Conservation (phyloP, 768 basidiomycete species). For the Tricholoma terreum region DNA sequence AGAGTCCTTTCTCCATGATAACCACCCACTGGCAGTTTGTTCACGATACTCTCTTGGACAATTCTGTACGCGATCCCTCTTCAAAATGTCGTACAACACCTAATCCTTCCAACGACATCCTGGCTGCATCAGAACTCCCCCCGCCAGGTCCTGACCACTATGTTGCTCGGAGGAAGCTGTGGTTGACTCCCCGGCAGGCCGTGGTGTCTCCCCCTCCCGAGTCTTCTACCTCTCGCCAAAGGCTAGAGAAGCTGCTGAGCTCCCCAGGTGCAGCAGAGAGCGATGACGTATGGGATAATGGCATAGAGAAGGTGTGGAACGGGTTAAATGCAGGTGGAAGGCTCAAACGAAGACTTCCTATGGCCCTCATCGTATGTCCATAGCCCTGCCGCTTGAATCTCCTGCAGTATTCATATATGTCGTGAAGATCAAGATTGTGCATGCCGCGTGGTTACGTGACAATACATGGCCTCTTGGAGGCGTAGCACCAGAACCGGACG, state of each 20-base stretch:
- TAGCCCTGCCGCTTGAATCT: conserved; percentile 2
- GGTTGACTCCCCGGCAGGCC: conserved; percentile 41
- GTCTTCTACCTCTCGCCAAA: conserved; percentile 38
- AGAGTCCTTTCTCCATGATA: conserved; percentile 1
- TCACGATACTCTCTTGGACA: not conserved
- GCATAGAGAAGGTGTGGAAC: conserved; percentile 61
- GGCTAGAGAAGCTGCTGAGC: conserved; percentile 50
- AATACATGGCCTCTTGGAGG: conserved; percentile 71
- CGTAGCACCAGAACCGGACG: conserved; percentile 60
- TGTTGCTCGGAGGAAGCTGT: conserved; percentile 57
- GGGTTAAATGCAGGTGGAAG: conserved; percentile 55
- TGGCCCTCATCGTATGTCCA: conserved; percentile 57
- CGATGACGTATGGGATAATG: conserved; percentile 54
- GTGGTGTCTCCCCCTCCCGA: conserved; percentile 15
- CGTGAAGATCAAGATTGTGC: conserved; percentile 65
- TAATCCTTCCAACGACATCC: conserved; percentile 36
- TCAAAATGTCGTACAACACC: conserved; percentile 1
- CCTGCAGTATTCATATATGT: conserved; percentile 14
- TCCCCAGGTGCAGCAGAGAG: conserved; percentile 44
- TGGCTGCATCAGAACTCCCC: conserved; percentile 43
- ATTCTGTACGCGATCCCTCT: not conserved
- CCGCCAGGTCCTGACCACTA: conserved; percentile 65
- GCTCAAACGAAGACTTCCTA: conserved; percentile 59
- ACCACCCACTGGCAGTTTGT: not conserved
- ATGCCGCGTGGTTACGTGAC: conserved; percentile 74